These are phyloP conservation scores for Talaromyces ruber DNA, from an alignment of 495 filamentous ascomycete genomes.

Conservation along the genomic window DNA sequence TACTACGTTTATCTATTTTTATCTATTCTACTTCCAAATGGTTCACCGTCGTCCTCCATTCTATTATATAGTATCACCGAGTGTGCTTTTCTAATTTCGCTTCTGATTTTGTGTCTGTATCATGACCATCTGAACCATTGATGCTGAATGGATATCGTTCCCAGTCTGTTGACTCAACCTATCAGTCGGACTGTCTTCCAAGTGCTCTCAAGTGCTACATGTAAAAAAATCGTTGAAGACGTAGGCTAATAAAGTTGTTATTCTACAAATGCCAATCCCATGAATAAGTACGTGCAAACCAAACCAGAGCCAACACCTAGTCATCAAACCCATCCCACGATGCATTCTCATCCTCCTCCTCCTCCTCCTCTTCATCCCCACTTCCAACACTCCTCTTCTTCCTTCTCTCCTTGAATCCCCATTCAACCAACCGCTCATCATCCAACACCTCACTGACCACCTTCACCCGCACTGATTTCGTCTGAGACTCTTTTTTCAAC, in stretches of 20 bases:
- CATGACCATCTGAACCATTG: not conserved
- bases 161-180: not conserved
- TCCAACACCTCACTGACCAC: constrained; percentile 57
- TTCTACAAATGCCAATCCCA: not conserved
- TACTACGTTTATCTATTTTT: not conserved
- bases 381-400: constrained; percentile 13
- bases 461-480: constrained; percentile 63
- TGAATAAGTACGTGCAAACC: not conserved
- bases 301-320: constrained; percentile 11
- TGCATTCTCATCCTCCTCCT: constrained; percentile 38
- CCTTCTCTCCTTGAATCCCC: constrained; percentile 38
- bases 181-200: not conserved
- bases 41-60: not conserved
- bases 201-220: not conserved
- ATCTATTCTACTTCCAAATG: too few relatives aligned
- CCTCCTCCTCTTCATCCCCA: constrained; percentile 26
- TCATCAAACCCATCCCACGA: constrained; percentile 75
- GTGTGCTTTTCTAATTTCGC: not conserved
- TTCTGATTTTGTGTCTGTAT: not conserved
- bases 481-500: constrained; percentile 46
- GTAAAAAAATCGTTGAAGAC: not conserved
- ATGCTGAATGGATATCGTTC: not conserved
- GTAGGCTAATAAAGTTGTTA: not conserved
- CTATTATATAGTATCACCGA: not conserved
- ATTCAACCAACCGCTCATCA: constrained; percentile 63